phyloP scores from a whole-genome alignment of 2,329 filamentous ascomycete genomes.

The Rhynchosporium secalis region DNA sequence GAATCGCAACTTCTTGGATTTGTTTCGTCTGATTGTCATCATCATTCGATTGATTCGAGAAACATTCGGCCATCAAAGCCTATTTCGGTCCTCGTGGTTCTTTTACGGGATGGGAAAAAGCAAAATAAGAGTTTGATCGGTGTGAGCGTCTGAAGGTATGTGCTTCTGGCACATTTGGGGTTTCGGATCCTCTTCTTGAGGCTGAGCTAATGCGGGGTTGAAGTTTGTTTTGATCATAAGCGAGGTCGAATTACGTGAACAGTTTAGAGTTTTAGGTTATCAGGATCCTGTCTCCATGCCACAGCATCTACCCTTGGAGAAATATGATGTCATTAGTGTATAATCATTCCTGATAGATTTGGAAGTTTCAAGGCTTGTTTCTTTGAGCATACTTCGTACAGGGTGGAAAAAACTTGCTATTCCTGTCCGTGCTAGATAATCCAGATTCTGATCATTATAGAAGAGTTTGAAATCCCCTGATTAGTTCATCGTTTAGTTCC shows the following conservation, averaged over 20 bases:
- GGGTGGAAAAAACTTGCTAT: too few species aligned
- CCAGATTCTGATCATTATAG: too few species aligned
- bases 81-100: not conserved
- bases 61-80: not conserved
- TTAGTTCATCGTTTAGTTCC: too few species aligned
- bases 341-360: too few species aligned
- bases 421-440: too few species aligned
- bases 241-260: conserved; percentile 2
- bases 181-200: conserved; percentile 1
- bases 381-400: too few species aligned
- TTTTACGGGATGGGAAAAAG: not conserved
- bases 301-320: not conserved
- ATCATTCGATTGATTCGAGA: not conserved
- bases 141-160: conserved; percentile 6
- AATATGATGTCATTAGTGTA: too few species aligned
- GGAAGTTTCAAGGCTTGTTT: too few species aligned
- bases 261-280: not conserved
- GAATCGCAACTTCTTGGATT: not conserved
- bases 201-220: not conserved
- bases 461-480: too few species aligned
- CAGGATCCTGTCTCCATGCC: too few species aligned
- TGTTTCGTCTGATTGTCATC: not conserved
- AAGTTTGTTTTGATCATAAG: not conserved
- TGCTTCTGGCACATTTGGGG: not conserved
- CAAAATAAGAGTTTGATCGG: not conserved